A percentile compares a stretch with the other conserved stretches of the same genome.
These are phyloP conservation scores for Coffea eugenioides DNA, from an alignment of 257 asterid genomes.

Conservation along the genomic window DNA sequence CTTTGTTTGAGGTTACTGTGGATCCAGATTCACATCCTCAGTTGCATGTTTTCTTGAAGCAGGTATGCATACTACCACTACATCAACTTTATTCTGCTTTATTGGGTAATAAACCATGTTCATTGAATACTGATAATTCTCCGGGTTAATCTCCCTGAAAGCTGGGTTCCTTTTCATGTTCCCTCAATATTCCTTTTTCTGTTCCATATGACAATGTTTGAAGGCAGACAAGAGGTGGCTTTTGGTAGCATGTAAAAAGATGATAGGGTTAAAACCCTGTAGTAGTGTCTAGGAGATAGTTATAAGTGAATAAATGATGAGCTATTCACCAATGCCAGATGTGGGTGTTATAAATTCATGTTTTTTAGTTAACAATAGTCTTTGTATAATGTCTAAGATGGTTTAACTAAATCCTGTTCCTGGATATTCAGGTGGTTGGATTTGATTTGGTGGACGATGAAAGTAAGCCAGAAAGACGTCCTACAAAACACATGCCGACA, in stretches of 20 bases:
- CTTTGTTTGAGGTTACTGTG: conserved; percentile 91
- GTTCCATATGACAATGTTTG: background rate
- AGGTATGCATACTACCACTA: conserved; percentile 45
- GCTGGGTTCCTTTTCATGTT: background rate
- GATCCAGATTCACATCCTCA: conserved; percentile 99
- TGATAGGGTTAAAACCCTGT: background rate
- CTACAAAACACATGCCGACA: conserved; percentile 98
- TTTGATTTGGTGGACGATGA: conserved; percentile 99
- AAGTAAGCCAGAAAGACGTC: conserved; percentile 98
- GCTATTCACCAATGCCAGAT: background rate
- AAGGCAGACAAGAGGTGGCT: background rate
- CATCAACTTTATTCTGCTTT: conserved; percentile 7
- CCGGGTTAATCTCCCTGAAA: background rate
- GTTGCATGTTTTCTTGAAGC: conserved; percentile 83
- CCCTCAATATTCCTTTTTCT: background rate
- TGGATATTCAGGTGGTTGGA: conserved; percentile 82
- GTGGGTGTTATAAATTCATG: background rate
- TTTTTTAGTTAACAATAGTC: background rate
- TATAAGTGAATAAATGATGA: background rate
- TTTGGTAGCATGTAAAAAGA: background rate
- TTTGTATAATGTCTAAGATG: background rate
- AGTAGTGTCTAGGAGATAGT: background rate
- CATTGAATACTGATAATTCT: background rate
- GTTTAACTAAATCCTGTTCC: conserved; percentile 8
- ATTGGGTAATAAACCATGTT: background rate